phyloP scores from a whole-genome alignment of 352 stramenopile species.

The Phytophthora macrochlamydospora region DNA sequence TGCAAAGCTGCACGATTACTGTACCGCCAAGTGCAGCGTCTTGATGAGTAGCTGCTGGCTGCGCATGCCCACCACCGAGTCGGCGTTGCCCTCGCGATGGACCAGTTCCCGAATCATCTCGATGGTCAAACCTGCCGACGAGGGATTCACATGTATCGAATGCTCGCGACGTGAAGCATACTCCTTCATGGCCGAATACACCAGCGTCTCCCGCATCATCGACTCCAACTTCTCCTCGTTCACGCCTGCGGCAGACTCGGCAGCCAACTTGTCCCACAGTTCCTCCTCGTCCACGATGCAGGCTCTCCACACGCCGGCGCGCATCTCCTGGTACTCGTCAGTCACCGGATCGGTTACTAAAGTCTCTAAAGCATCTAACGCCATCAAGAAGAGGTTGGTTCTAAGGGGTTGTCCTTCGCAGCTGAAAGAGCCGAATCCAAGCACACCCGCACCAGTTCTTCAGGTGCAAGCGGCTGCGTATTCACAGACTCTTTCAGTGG shows the following conservation, averaged over 20 bases:
- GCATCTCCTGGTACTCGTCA: slow-evolving; percentile 53
- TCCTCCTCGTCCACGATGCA: slow-evolving; percentile 58
- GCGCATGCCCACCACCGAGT: slow-evolving; percentile 54
- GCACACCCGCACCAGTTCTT: slow-evolving; percentile 55
- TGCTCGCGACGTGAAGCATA: slow-evolving; percentile 42
- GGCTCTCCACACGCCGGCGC: slow-evolving; percentile 56
- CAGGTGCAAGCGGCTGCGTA: slow-evolving; percentile 39
- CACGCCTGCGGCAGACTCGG: slow-evolving; percentile 52
- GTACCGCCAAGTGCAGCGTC: slow-evolving; percentile 66
- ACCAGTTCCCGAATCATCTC: slow-evolving; percentile 74
- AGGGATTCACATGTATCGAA: slow-evolving; percentile 4
- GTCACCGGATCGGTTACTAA: slow-evolving; percentile 34
- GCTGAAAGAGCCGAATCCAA: slow-evolving; percentile 51
- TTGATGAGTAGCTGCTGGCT: slow-evolving; percentile 76
- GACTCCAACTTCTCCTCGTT: slow-evolving; percentile 71
- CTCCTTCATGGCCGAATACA: slow-evolving; percentile 67
- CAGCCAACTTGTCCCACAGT: slow-evolving; percentile 62
- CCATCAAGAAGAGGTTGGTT: slow-evolving; percentile 73
- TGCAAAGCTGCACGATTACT: slow-evolving; percentile 19
- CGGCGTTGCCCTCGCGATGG: slow-evolving; percentile 46
- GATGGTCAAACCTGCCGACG: slow-evolving; percentile 47
- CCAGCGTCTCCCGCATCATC: slow-evolving; percentile 72
- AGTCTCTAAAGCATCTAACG: slow-evolving; percentile 70
- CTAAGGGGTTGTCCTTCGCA: slow-evolving; percentile 58
- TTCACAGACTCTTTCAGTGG: slow-evolving; percentile 47